Percentiles rank a stretch among this genome's conserved stretches.
These are phyloP conservation scores for Heliamphora exappendiculata DNA, from an alignment of 148 eudicot genomes.

Conservation along the genomic window DNA sequence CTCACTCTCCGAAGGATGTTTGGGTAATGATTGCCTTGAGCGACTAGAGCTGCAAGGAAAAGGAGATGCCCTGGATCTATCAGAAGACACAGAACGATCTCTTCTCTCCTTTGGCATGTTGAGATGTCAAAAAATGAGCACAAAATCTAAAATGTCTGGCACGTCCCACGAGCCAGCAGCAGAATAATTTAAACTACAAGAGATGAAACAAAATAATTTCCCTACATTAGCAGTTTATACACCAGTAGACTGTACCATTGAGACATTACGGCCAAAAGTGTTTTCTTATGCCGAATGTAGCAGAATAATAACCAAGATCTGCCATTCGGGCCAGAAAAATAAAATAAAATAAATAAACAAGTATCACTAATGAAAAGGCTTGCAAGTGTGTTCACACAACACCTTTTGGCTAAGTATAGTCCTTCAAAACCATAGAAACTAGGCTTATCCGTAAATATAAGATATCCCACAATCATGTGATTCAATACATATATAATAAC, in stretches of 20 bases:
- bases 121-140: constrained; percentile 11
- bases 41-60: constrained; percentile 52
- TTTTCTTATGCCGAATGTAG: background rate
- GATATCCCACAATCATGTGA: background rate
- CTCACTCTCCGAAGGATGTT: constrained; percentile 36
- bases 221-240: background rate
- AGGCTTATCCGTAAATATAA: too few relatives aligned
- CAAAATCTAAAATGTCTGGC: background rate
- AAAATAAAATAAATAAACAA: background rate
- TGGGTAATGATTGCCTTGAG: constrained; percentile 29
- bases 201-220: background rate
- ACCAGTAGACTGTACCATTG: background rate
- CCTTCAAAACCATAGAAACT: background rate
- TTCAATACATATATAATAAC: background rate
- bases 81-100: constrained; percentile 46
- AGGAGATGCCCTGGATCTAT: constrained; percentile 45
- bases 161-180: constrained; percentile 5
- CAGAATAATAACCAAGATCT: background rate
- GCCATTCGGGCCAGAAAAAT: background rate
- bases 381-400: background rate
- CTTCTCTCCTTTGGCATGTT: constrained; percentile 61
- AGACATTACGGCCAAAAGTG: background rate
- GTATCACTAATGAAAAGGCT: background rate
- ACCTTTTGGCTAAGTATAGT: background rate
- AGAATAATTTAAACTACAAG: constrained; percentile 1